Conservation (phyloP, 305 asterid species). For the Fraxinus latifolia region DNA sequence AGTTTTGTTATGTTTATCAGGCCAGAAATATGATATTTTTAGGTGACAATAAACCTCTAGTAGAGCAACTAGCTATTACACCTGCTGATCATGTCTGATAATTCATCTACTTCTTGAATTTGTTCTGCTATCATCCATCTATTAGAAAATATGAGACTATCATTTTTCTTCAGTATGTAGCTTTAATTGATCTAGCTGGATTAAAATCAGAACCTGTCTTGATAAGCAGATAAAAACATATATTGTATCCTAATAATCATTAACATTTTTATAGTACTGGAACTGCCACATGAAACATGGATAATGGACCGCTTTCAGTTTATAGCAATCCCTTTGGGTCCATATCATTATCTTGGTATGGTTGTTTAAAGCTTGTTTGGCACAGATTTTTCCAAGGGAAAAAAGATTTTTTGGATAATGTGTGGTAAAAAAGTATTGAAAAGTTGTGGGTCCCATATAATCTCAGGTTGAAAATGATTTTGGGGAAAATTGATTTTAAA, state of each 20-base stretch:
- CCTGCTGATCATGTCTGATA: neutral
- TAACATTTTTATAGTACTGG: neutral
- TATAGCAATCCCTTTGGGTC: neutral
- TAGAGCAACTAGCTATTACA: neutral
- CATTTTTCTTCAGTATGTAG: neutral
- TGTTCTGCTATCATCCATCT: neutral
- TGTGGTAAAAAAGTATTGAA: neutral
- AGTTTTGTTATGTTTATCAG: neutral
- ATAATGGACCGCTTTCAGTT: neutral
- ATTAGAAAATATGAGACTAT: neutral
- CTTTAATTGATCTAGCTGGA: neutral
- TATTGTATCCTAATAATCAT: neutral
- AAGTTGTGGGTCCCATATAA: neutral
- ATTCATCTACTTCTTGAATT: neutral
- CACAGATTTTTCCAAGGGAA: neutral
- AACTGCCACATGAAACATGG: neutral
- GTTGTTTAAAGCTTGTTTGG: neutral
- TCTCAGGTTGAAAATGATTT: neutral
- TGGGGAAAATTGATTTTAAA: neutral
- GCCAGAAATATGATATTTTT: neutral
- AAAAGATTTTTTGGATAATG: neutral
- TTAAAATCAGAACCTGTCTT: neutral
- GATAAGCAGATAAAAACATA: neutral
- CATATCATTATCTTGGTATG: neutral
- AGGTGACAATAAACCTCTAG: neutral